Evolutionary conservation across 2,329 filamentous ascomycete species (phyloP).

Genomic region (Phialocephala subalpina): DNA sequence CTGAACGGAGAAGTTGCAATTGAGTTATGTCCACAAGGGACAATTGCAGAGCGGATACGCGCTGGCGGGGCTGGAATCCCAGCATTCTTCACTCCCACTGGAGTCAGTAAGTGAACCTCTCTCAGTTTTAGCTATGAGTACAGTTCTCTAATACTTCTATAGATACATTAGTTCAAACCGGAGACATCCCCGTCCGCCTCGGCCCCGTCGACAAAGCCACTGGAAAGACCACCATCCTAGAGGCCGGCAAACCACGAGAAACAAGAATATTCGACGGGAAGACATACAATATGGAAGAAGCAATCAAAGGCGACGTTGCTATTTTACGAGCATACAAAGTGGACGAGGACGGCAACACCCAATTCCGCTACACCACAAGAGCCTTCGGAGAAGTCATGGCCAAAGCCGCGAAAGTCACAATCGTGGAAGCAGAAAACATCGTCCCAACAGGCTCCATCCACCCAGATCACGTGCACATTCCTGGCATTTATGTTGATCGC

Average conservation of each 20-base stretch:
- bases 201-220: conserved; percentile 57
- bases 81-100: conserved; percentile 83
- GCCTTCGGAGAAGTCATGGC: conserved; percentile 81
- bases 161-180: conserved; percentile 72
- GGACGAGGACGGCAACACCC: conserved; percentile 79
- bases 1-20: conserved; percentile 77
- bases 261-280: conserved; percentile 77
- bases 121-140: background rate
- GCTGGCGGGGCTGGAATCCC: conserved; percentile 80
- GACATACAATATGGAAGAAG: conserved; percentile 79
- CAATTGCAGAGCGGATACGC: conserved; percentile 74
- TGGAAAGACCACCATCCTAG: conserved; percentile 54
- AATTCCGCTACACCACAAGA: conserved; percentile 81
- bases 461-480: conserved; percentile 78
- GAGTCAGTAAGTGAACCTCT: conserved; percentile 59
- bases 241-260: conserved; percentile 72
- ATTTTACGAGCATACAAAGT: conserved; percentile 81
- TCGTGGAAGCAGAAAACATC: conserved; percentile 87
- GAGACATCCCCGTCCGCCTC: conserved; percentile 71
- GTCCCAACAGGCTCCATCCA: conserved; percentile 77
- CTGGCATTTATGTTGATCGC: conserved; percentile 83
- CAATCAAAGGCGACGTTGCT: conserved; percentile 78
- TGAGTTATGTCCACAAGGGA: conserved; percentile 80
- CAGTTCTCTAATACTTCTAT: conserved; percentile 8
- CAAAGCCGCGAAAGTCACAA: conserved; percentile 79